Evolutionary conservation across 2,329 filamentous ascomycete species (phyloP), one percentile per base, ranked within the genome.

Genomic region (Ilyonectria robusta): DNA sequence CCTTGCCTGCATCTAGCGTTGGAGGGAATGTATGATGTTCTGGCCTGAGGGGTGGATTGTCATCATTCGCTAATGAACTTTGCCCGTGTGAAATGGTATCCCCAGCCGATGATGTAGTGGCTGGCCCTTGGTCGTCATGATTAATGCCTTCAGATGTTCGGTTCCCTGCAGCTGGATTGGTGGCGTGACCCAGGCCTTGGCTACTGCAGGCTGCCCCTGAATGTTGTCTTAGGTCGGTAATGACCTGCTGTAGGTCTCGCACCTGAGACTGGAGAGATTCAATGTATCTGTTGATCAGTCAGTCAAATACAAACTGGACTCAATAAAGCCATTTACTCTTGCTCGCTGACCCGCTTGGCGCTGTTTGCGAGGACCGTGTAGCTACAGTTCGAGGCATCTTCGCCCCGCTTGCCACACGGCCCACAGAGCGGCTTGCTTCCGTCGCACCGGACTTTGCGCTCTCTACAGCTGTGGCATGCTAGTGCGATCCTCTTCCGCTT

Each of bases 361-460:
- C 19, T 42, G 40, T 19, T 44, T 11, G 54, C 51, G 6, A 64
- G 17, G 10, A 58, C 26, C 5, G 35, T 59, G 40, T 64, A 64
- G 13, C 21, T 42, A 29, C 61, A 64, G 7, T 40, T n/a, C 11
- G 17, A 26, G 21, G 59, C 21, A 23, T 17, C 19, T 8, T 57
- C 53, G 26, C 46, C 47, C 15, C 61, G 47, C 19, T 58, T 59
- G 13, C 17, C 54, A 21, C 54, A 64, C 2, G 33, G 61, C 5
- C 46, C 54, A 19, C 61, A 64, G 19, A 64, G 29, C 19, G 61
- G 61, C n/a, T 64, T 64, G 9, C 19, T 23, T 17, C 61, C 61
- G 21, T 64, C 55, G 26, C 61, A 64, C n/a, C 61, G 54, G 35
- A 64, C 33, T 23, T 64, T 64, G 54, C 61, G 61, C 19, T 64